Evolutionary conservation across 2,329 filamentous ascomycete species (phyloP).

Genomic region (Neonectria sp.): DNA sequence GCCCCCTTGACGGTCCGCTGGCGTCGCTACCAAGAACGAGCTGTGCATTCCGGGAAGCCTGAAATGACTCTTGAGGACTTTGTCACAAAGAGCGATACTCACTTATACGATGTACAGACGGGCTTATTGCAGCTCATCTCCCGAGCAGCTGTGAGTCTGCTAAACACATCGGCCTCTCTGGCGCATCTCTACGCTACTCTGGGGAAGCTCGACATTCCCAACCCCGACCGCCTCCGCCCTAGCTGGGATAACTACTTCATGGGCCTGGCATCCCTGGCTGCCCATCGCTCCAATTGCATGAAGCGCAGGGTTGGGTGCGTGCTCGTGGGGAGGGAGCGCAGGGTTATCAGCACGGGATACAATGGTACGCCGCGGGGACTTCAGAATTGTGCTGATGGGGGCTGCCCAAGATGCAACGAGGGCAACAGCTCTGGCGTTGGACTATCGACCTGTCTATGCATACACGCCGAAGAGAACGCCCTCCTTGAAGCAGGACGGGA

Average conservation of each 20-base stretch:
- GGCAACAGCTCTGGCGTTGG: slow-evolving; percentile 78
- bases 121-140: slow-evolving; percentile 85
- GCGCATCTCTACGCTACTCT: slow-evolving; percentile 81
- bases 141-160: slow-evolving; percentile 84
- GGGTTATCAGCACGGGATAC: slow-evolving; percentile 96
- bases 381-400: slow-evolving; percentile 92
- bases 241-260: slow-evolving; percentile 99
- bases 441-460: slow-evolving; percentile 90
- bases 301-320: slow-evolving; percentile 97
- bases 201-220: slow-evolving; percentile 80
- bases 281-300: slow-evolving; percentile 97
- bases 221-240: slow-evolving; percentile 85
- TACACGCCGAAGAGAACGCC: slow-evolving; percentile 99
- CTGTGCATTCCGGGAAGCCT: slow-evolving; percentile 37
- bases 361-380: slow-evolving; percentile 96
- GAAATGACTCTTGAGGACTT: slow-evolving; percentile 68
- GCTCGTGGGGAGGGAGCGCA: slow-evolving; percentile 82
- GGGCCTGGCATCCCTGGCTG: slow-evolving; percentile 92
- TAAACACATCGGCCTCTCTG: slow-evolving; percentile 86
- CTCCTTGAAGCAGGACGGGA: slow-evolving; percentile 94
- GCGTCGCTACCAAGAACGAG: slow-evolving; percentile 75
- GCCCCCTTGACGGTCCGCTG: slow-evolving; percentile 89
- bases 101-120: slow-evolving; percentile 78
- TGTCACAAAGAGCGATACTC: slow-evolving; percentile 74
- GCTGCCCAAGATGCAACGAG: slow-evolving; percentile 89